These are phyloP conservation scores for Amanita pseudoporphyria DNA, from an alignment of 768 basidiomycete genomes.

Conservation along the genomic window DNA sequence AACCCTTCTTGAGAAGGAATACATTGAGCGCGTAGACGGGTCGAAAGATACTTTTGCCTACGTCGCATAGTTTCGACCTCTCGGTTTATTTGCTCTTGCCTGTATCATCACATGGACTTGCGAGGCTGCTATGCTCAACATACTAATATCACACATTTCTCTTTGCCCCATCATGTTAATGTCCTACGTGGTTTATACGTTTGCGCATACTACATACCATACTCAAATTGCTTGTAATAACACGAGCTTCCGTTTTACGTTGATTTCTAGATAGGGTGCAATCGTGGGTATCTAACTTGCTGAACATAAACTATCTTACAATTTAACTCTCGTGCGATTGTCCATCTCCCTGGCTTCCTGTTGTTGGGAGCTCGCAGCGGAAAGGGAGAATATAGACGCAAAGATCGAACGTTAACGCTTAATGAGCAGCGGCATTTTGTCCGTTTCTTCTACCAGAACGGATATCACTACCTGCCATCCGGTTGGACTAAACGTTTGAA, in stretches of 20 bases:
- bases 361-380: no score
- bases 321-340: no score
- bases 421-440: no score
- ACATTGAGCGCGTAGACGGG: slow-evolving; percentile 89
- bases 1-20: slow-evolving; percentile 90
- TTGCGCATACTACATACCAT: slow-evolving; percentile 2
- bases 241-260: neutral
- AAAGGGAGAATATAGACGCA: no score
- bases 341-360: no score
- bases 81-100: slow-evolving; percentile 4
- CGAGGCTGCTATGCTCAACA: slow-evolving; percentile 3
- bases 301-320: no score
- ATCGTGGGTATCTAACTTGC: no score
- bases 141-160: slow-evolving; percentile 1
- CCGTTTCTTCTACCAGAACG: no score
- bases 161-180: neutral
- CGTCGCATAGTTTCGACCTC: slow-evolving; percentile 38
- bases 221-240: slow-evolving; percentile 3
- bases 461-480: no score
- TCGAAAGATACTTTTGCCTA: slow-evolving; percentile 85
- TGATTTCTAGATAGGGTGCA: no score
- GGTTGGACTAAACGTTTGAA: no score
- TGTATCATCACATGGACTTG: neutral
- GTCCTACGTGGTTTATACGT: neutral
- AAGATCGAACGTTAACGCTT: no score